A percentile compares a stretch with the other conserved stretches of the same genome.
These are phyloP conservation scores for Pseudogymnoascus sp. DNA, from an alignment of 2,329 filamentous ascomycete species.

Conservation along the genomic window DNA sequence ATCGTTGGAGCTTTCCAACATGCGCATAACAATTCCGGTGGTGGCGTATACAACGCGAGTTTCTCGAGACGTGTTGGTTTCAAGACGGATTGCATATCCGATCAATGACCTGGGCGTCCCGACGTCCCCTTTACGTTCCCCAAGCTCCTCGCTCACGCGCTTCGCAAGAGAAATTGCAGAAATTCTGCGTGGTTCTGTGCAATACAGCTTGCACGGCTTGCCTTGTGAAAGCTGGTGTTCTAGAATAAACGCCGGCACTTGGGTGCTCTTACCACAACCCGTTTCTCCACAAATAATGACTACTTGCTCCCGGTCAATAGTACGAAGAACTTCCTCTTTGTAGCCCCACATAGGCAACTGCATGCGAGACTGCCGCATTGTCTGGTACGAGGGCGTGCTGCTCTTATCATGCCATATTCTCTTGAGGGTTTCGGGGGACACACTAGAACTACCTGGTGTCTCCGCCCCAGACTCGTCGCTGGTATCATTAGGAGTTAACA, in stretches of 20 bases:
- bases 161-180: conserved; percentile 91
- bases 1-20: conserved; percentile 84
- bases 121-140: conserved; percentile 72
- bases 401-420: conserved; percentile 52
- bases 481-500: conserved; percentile 39
- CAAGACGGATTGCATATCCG: conserved; percentile 88
- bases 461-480: conserved; percentile 35
- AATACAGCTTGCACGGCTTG: conserved; percentile 82
- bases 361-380: conserved; percentile 70
- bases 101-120: conserved; percentile 78
- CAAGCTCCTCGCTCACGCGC: conserved; percentile 89
- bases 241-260: conserved; percentile 88
- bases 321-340: conserved; percentile 64
- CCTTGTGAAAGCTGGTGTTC: conserved; percentile 80
- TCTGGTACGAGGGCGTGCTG: conserved; percentile 54
- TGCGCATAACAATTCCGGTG: conserved; percentile 89
- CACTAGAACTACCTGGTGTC: conserved; percentile 25
- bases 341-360: conserved; percentile 87
- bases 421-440: conserved; percentile 36
- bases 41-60: conserved; percentile 87
- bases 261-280: conserved; percentile 93
- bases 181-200: conserved; percentile 89
- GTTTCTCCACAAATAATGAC: conserved; percentile 96
- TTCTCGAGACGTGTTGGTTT: conserved; percentile 73
- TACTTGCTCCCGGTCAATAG: conserved; percentile 72